These are phyloP conservation scores for Cytospora chrysosperma DNA, from an alignment of 2,329 filamentous ascomycete species.

Conservation along the genomic window DNA sequence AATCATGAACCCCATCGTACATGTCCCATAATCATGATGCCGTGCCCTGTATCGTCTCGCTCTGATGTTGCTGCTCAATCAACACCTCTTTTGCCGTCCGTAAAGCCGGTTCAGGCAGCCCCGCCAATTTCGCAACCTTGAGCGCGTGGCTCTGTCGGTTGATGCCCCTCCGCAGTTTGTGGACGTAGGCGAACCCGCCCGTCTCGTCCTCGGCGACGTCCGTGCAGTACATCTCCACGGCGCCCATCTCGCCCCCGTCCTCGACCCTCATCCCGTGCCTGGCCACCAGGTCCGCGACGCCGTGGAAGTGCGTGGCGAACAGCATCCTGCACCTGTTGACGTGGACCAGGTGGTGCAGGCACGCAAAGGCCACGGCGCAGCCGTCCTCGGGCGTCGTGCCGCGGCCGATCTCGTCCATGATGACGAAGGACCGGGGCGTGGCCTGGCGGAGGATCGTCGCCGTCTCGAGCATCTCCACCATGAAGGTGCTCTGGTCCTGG, in stretches of 20 bases:
- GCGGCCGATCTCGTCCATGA: conserved; percentile 97
- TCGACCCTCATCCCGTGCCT: conserved; percentile 44
- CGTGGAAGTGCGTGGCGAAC: conserved; percentile 95
- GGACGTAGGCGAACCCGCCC: conserved; percentile 80
- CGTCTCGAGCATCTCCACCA: conserved; percentile 99
- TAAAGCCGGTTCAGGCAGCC: conserved; percentile 72
- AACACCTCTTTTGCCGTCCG: conserved; percentile 63
- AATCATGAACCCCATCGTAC: neutral
- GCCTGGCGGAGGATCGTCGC: conserved; percentile 84
- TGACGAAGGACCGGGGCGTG: conserved; percentile 81
- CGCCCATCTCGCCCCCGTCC: conserved; percentile 35
- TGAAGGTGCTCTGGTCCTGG: conserved; percentile 93
- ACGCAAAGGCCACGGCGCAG: conserved; percentile 84
- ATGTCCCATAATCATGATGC: neutral
- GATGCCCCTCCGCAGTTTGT: conserved; percentile 76
- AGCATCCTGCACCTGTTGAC: conserved; percentile 76
- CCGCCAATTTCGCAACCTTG: conserved; percentile 89
- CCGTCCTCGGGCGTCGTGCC: conserved; percentile 94
- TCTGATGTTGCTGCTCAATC: conserved; percentile 9
- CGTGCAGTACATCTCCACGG: conserved; percentile 79
- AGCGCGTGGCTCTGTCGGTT: conserved; percentile 88
- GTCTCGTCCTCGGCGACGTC: conserved; percentile 74
- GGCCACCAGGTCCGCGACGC: conserved; percentile 71
- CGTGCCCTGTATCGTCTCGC: neutral
- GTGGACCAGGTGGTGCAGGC: conserved; percentile 77